Base-by-base conservation (phyloP, 306 rosid genomes). In the Styphnolobium japonicum region DNA sequence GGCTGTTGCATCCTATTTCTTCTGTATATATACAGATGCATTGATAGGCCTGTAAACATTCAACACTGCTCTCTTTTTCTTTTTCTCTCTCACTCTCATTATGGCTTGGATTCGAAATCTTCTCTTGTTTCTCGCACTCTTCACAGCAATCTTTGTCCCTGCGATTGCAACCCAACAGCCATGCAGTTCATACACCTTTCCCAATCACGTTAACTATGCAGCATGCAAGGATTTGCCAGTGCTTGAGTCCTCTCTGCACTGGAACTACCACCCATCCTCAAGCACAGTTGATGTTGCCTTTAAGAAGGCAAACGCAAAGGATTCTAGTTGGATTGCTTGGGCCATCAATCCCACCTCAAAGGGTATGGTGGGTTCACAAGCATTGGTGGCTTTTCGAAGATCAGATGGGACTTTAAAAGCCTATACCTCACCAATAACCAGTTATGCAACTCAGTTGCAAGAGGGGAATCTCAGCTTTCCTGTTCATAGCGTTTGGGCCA, bases 301-400 rank as follows among this genome's bases (percentile, higher is more conserved):
- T 83, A 75, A 43, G 36, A 77, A 81, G 16, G 15, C 48, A 0
- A 58, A 67, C 0, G 73, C 29, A 0, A 53, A 61, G 21, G 21
- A 34, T 1, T 71, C 87, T 0, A 39, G 63, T 10, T 89, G 89
- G 91, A 19, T 74, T n/a, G 75, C 87, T 0, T 88, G 89, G 91
- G 87, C 84, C 9, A 83, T 85, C 2, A 89, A 87, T 42, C 90
- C 89, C 2, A 85, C 57, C 0, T 66, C 85, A 10, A 78, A 48
- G 0, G 89, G 89, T 0, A 87, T 89, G 93, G 6, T 78, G 0
- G 93, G 89, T 0, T 78, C 90, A 0, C 89, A 89, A 52, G 75
- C 90, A 7, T 19, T 85, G 0, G 56, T 85, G 0, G 83, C 85
- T 0, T 15, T 60, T 11, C 12, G 57, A 73, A 27, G 7, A 71